These are phyloP conservation scores for Rhinocladiella mackenziei DNA, from an alignment of 2,329 filamentous ascomycete species.

Conservation along the genomic window DNA sequence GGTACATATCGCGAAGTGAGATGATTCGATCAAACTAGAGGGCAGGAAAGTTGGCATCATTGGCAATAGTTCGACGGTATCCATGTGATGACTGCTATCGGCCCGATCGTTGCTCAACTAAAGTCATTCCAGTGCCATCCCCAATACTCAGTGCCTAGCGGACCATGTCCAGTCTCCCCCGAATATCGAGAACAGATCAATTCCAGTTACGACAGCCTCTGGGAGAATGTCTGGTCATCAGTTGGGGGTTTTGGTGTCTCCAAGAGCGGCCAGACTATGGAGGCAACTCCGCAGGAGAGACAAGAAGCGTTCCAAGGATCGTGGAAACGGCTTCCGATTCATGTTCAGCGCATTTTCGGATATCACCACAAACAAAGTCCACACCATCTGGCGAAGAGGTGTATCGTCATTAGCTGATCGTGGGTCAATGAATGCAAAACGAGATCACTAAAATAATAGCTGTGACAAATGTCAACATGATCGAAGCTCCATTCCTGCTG, in stretches of 20 bases:
- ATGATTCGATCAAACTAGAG: background rate
- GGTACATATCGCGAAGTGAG: background rate
- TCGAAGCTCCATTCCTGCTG: background rate
- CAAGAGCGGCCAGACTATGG: slow-evolving; percentile 19
- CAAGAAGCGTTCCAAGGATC: slow-evolving; percentile 31
- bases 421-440: too few species aligned
- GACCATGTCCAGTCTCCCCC: slow-evolving; percentile 3
- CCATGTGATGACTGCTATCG: background rate
- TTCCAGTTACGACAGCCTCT: slow-evolving; percentile 35
- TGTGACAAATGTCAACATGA: too few species aligned
- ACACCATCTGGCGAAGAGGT: too few species aligned
- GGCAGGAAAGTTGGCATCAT: background rate
- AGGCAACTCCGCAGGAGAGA: slow-evolving; percentile 9
- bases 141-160: slow-evolving; percentile 12
- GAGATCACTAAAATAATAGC: too few species aligned
- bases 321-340: slow-evolving; percentile 39
- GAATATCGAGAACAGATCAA: slow-evolving; percentile 30
- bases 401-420: too few species aligned
- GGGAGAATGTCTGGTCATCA: slow-evolving; percentile 30
- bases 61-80: background rate
- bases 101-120: slow-evolving; percentile 12
- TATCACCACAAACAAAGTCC: slow-evolving; percentile 33
- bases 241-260: slow-evolving; percentile 23
- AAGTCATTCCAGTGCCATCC: slow-evolving; percentile 38
- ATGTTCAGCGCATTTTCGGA: slow-evolving; percentile 40